A percentile compares a stretch with the other conserved stretches of the same genome.
Evolutionary conservation across 2,329 filamentous ascomycete genomes (phyloP).

Genomic region (Pseudogymnoascus sp.): DNA sequence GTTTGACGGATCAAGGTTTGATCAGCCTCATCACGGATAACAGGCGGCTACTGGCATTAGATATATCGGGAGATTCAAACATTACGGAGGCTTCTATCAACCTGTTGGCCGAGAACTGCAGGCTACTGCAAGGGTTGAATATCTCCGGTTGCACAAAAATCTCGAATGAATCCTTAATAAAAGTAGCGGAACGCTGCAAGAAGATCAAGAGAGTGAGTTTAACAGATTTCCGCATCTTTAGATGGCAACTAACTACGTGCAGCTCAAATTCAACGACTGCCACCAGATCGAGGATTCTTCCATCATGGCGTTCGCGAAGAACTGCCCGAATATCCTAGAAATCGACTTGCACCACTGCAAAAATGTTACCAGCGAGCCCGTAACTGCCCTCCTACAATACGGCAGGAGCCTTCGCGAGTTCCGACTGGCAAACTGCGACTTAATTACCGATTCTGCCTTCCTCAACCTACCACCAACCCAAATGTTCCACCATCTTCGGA

Average conservation of each 20-base stretch:
- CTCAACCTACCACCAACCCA: constrained; percentile 62
- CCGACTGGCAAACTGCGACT: constrained; percentile 74
- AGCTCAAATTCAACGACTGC: constrained; percentile 94
- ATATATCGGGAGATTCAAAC: constrained; percentile 74
- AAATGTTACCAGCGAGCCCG: constrained; percentile 72
- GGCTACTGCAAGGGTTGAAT: constrained; percentile 83
- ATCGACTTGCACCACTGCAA: constrained; percentile 88
- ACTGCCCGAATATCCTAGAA: constrained; percentile 90
- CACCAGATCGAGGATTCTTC: constrained; percentile 74
- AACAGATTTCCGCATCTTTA: neutral
- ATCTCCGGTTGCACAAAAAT: constrained; percentile 79
- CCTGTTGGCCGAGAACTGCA: constrained; percentile 73
- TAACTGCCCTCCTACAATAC: constrained; percentile 72
- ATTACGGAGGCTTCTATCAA: constrained; percentile 77
- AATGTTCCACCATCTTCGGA: constrained; percentile 79
- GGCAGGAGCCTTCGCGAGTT: constrained; percentile 84
- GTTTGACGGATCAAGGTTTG: constrained; percentile 77
- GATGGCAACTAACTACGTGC: constrained; percentile 16
- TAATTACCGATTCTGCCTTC: constrained; percentile 85
- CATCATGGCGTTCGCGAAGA: constrained; percentile 75
- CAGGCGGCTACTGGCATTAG: constrained; percentile 74
- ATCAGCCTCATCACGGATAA: constrained; percentile 74
- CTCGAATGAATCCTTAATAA: constrained; percentile 77
- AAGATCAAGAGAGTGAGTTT: constrained; percentile 73
- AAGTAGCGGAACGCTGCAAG: constrained; percentile 72